Conservation (phyloP, 2,329 filamentous ascomycete genomes). For the Ophiostoma tasmaniense region DNA sequence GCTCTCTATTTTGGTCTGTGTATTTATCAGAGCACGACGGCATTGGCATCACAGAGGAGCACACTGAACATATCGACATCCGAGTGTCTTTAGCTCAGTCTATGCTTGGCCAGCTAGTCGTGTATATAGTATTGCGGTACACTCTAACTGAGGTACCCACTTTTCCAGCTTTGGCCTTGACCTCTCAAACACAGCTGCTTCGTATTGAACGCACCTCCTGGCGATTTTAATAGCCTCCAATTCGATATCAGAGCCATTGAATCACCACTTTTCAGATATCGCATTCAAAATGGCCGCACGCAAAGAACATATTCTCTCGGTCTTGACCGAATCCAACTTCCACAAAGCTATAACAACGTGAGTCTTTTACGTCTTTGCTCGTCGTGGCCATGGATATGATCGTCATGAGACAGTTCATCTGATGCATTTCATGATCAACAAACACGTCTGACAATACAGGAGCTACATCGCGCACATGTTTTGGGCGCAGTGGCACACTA, state of each 20-base stretch:
- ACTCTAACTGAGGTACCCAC: not conserved
- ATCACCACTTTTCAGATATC: not conserved
- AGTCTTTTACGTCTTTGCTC: not conserved
- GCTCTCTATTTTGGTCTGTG: not conserved
- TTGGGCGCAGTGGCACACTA: conserved; percentile 19
- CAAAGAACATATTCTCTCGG: conserved; percentile 5
- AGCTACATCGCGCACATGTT: conserved; percentile 17
- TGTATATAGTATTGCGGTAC: not conserved
- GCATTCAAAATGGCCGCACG: not conserved
- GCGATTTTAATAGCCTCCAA: not conserved
- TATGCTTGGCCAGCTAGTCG: not conserved
- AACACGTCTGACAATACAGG: conserved; percentile 5
- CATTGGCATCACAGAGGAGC: too few species aligned
- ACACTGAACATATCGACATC: not conserved
- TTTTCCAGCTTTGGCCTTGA: not conserved
- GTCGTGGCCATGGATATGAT: too few species aligned
- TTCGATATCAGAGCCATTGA: not conserved
- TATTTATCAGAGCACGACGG: too few species aligned
- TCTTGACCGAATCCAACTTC: not conserved
- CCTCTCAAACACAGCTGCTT: not conserved
- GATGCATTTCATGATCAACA: not conserved
- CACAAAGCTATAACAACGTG: not conserved
- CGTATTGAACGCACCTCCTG: not conserved
- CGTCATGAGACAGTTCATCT: not conserved
- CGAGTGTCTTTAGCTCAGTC: not conserved